A percentile compares a stretch with the other conserved stretches of the same genome.
Conservation (phyloP, 345 rosid species). For the Linum tenue region DNA sequence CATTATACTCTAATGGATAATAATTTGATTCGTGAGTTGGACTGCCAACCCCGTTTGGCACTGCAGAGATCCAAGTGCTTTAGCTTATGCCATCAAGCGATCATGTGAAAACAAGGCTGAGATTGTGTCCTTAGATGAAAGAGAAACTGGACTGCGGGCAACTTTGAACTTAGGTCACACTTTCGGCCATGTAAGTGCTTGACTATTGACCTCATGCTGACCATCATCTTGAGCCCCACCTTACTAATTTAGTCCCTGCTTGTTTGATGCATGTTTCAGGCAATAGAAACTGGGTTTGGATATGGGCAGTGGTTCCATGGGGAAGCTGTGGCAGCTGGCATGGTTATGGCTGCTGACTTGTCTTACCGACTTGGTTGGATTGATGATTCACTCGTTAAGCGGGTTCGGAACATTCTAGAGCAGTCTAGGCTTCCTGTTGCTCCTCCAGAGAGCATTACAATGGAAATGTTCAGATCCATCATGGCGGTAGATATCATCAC, state of each 20-base stretch:
- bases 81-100: conserved; percentile 86
- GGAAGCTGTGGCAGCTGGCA: conserved; percentile 99
- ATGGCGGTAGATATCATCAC: conserved; percentile 66
- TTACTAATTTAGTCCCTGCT: conserved; percentile 4
- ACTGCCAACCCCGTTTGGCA: neutral
- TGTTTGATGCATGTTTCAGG: conserved; percentile 38
- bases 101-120: conserved; percentile 98
- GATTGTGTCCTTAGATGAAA: conserved; percentile 96
- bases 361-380: conserved; percentile 98
- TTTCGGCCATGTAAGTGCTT: conserved; percentile 83
- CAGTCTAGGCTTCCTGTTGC: conserved; percentile 64
- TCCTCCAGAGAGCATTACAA: conserved; percentile 80
- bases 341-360: conserved; percentile 98
- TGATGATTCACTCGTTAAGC: conserved; percentile 64
- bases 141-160: conserved; percentile 88
- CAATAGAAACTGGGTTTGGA: conserved; percentile 89
- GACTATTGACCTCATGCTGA: neutral
- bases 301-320: conserved; percentile 98
- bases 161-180: conserved; percentile 95
- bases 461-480: conserved; percentile 83
- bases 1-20: neutral
- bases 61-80: conserved; percentile 75
- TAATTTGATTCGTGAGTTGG: neutral
- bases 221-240: neutral
- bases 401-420: conserved; percentile 50